phyloP scores from a whole-genome alignment of 2,329 filamentous ascomycete species.

The Alternaria rosae region DNA sequence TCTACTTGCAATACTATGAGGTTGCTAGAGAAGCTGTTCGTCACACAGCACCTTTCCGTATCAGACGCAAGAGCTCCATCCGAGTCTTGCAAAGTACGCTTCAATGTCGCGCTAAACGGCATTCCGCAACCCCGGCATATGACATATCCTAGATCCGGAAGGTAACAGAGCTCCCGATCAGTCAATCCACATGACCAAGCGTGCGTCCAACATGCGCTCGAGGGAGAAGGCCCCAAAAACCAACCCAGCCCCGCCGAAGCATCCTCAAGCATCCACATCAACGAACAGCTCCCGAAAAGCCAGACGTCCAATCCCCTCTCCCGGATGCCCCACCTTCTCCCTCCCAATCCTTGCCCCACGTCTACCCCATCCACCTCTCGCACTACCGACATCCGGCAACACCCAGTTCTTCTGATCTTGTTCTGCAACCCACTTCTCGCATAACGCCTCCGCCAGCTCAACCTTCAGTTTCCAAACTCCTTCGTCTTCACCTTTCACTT shows the following conservation, averaged over 20 bases:
- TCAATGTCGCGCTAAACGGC: too few species aligned
- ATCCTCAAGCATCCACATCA: not conserved
- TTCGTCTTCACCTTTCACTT: slow-evolving; percentile 21
- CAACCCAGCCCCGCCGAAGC: not conserved
- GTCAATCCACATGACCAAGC: too few species aligned
- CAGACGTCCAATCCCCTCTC: slow-evolving; percentile 19
- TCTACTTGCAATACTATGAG: too few species aligned
- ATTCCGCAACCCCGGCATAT: too few species aligned
- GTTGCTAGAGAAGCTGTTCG: too few species aligned
- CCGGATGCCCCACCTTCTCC: slow-evolving; percentile 1
- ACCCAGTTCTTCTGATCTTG: slow-evolving; percentile 41
- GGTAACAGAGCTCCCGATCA: too few species aligned
- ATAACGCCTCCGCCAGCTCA: slow-evolving; percentile 13
- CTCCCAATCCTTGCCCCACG: too few species aligned
- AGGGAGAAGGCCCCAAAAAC: not conserved
- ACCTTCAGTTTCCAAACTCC: slow-evolving; percentile 25
- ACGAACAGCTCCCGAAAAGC: slow-evolving; percentile 2
- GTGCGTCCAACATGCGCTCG: not conserved
- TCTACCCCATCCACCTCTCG: slow-evolving; percentile 9
- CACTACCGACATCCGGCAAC: slow-evolving; percentile 19
- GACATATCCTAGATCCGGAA: too few species aligned
- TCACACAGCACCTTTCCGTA: too few species aligned
- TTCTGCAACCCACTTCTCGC: slow-evolving; percentile 12
- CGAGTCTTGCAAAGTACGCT: too few species aligned
- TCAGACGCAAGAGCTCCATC: too few species aligned